These are phyloP conservation scores for Leccinum rimulosum DNA, from an alignment of 768 basidiomycete species.

Conservation along the genomic window DNA sequence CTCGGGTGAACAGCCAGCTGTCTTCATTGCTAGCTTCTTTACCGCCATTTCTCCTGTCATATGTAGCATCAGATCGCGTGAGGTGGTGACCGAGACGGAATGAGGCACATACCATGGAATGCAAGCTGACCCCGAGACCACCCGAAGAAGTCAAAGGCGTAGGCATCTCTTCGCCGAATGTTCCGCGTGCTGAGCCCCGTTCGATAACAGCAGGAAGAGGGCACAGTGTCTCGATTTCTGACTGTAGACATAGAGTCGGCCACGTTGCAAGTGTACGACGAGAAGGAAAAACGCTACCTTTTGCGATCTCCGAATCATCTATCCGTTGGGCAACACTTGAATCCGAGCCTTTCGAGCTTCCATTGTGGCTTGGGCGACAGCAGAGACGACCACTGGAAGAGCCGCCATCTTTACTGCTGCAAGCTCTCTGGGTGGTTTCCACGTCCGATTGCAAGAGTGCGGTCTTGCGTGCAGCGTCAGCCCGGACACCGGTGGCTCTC, in stretches of 20 bases:
- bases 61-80: background rate
- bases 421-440: no score
- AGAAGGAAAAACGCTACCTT: background rate
- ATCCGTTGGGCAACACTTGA: no score
- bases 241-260: background rate
- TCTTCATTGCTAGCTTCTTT: background rate
- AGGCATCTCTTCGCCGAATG: background rate
- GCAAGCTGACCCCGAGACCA: background rate
- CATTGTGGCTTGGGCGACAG: no score
- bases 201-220: background rate
- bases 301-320: no score
- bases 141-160: background rate
- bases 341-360: no score
- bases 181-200: background rate
- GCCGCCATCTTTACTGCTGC: no score
- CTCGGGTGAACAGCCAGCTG: slow-evolving; percentile 7
- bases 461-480: no score
- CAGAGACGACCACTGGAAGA: no score
- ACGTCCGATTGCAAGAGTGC: no score
- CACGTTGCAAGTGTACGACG: background rate
- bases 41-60: slow-evolving; percentile 3
- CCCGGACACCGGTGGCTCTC: no score
- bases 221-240: background rate
- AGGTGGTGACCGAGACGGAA: background rate
- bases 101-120: slow-evolving; percentile 4